Conservation (phyloP, 176 grass and related monocot species). For the Elymus sibiricus region DNA sequence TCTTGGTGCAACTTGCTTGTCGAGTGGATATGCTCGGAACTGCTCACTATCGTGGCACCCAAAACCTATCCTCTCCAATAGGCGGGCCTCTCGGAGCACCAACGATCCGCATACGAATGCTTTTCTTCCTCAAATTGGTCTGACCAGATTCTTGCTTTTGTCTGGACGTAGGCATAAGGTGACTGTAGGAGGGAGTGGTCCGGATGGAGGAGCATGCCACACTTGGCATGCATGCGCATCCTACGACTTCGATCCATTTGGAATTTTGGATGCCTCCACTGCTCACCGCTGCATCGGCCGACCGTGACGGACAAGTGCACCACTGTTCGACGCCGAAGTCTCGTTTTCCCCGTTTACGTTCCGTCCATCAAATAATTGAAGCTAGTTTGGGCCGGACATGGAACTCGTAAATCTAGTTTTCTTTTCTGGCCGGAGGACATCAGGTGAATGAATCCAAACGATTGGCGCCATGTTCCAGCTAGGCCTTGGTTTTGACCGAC, state of each 20-base stretch:
- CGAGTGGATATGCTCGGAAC: slow-evolving; percentile 5
- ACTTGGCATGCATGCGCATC: background rate
- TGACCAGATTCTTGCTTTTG: background rate
- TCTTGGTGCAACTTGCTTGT: slow-evolving; percentile 20
- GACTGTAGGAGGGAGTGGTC: background rate
- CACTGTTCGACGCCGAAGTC: background rate
- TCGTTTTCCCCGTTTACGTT: no score
- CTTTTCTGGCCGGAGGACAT: no score
- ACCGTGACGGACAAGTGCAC: background rate
- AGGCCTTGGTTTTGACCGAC: background rate
- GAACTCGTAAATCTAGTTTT: no score
- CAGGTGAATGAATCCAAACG: background rate
- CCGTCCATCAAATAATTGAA: no score
- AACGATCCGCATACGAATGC: background rate
- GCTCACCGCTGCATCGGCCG: background rate
- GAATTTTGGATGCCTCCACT: background rate
- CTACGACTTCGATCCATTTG: background rate
- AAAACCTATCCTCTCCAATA: background rate
- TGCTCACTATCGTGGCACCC: background rate
- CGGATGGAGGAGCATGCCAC: background rate
- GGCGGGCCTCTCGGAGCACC: background rate
- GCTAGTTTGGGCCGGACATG: no score
- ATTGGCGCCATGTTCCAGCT: background rate
- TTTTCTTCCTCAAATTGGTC: background rate
- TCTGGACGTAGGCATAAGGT: background rate